These are phyloP conservation scores for Urochloa ruziziensis DNA, from an alignment of 176 grass and related monocot genomes.

Conservation along the genomic window DNA sequence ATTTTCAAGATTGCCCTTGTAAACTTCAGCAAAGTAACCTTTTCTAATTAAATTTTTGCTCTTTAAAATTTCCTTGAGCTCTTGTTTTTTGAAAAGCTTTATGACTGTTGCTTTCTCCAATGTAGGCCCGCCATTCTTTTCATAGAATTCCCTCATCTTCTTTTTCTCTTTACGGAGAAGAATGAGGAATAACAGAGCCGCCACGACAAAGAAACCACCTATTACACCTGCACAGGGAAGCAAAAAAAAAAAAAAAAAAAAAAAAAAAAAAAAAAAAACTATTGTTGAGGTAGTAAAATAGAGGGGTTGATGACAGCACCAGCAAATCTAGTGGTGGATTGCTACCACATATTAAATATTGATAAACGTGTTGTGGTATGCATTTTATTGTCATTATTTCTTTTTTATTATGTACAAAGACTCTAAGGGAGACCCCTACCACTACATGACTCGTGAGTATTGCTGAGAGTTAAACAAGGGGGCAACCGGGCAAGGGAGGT, in stretches of 20 bases:
- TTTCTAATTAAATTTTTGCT: neutral
- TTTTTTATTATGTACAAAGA: too few relatives aligned
- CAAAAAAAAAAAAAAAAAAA: too few relatives aligned
- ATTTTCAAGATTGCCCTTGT: neutral
- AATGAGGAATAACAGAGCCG: neutral
- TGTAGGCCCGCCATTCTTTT: neutral
- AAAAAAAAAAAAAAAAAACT: too few relatives aligned
- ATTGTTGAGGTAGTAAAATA: neutral
- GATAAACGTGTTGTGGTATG: too few relatives aligned
- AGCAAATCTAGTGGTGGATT: too few relatives aligned
- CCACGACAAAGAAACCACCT: neutral
- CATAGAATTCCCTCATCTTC: neutral
- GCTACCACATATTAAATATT: too few relatives aligned
- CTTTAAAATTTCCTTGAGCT: neutral
- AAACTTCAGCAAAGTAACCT: neutral
- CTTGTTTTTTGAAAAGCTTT: neutral
- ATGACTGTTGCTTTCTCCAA: neutral
- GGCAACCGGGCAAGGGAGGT: too few relatives aligned
- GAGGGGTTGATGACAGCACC: too few relatives aligned
- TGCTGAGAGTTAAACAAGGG: too few relatives aligned
- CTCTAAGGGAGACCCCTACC: too few relatives aligned
- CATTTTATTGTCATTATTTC: too few relatives aligned
- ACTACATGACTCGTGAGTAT: too few relatives aligned
- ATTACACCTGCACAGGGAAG: neutral
- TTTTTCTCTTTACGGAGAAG: conserved; percentile 3